Evolutionary conservation across 1,139 yeast genomes (phyloP).

Genomic region (Saccharomyces hybrid): DNA sequence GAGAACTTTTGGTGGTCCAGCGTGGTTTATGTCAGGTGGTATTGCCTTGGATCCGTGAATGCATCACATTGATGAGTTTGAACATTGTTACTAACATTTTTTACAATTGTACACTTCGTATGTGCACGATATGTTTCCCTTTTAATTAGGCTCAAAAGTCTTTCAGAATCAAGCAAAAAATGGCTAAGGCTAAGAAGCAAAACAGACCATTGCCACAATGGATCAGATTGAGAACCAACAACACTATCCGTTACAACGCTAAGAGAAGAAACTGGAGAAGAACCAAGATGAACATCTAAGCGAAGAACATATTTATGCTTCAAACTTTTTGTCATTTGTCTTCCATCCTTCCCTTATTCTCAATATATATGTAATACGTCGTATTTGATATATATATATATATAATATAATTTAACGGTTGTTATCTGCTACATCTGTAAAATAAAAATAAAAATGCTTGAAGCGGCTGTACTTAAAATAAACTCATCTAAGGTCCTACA

Average conservation of each 20-base stretch:
- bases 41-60: background rate
- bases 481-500: background rate
- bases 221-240: conserved; percentile 98
- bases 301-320: conserved; percentile 7
- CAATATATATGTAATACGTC: conserved; percentile 5
- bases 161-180: conserved; percentile 96
- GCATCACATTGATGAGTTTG: background rate
- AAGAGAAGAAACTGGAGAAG: conserved; percentile 99
- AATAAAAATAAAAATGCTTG: background rate
- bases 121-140: background rate
- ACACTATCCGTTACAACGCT: conserved; percentile 98
- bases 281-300: conserved; percentile 97
- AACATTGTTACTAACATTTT: background rate
- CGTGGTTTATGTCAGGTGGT: background rate
- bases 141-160: conserved; percentile 79
- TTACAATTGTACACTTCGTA: background rate
- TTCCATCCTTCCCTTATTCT: conserved; percentile 6
- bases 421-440: background rate
- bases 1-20: background rate
- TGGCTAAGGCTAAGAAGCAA: conserved; percentile 98
- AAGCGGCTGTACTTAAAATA: background rate
- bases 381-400: background rate
- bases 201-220: conserved; percentile 99
- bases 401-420: conserved; percentile 4
- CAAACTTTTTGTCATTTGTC: background rate